phyloP scores from a whole-genome alignment of 805 yeast species.

The Clavispora santaluciae region DNA sequence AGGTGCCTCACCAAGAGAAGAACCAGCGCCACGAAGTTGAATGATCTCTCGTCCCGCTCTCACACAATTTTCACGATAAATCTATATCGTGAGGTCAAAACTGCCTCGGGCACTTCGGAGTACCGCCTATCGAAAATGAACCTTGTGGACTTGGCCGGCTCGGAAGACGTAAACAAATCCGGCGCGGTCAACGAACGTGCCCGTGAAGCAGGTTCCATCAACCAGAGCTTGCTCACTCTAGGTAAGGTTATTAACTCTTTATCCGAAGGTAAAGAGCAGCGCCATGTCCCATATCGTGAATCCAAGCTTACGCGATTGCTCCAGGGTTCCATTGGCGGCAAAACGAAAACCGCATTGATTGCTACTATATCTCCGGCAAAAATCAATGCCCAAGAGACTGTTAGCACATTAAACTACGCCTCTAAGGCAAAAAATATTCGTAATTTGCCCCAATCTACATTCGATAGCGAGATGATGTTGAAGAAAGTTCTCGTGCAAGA shows the following conservation, averaged over 20 bases:
- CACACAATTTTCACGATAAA: slow-evolving; percentile 71
- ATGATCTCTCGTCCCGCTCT: slow-evolving; percentile 68
- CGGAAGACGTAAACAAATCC: slow-evolving; percentile 81
- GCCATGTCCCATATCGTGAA: slow-evolving; percentile 82
- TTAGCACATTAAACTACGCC: slow-evolving; percentile 84
- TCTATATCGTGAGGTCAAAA: slow-evolving; percentile 44
- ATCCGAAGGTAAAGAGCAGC: slow-evolving; percentile 24
- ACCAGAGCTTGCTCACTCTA: slow-evolving; percentile 78
- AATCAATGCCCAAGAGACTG: slow-evolving; percentile 72
- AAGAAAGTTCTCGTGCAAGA: slow-evolving; percentile 51
- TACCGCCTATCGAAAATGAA: slow-evolving; percentile 61
- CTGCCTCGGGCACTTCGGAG: slow-evolving; percentile 12
- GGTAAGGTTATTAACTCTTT: slow-evolving; percentile 79
- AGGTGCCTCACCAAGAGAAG: slow-evolving; percentile 57
- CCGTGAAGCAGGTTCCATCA: slow-evolving; percentile 89
- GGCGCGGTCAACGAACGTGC: slow-evolving; percentile 87
- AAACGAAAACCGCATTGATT: slow-evolving; percentile 78
- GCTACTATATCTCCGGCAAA: slow-evolving; percentile 86
- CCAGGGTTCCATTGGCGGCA: slow-evolving; percentile 83
- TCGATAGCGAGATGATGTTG: slow-evolving; percentile 37
- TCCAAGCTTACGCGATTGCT: slow-evolving; percentile 70
- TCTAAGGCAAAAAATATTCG: slow-evolving; percentile 78
- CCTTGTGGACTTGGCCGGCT: slow-evolving; percentile 91
- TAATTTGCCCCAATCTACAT: slow-evolving; percentile 51
- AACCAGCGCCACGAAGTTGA: slow-evolving; percentile 70